Conservation (phyloP, 2,329 filamentous ascomycete species). For the Calonectria pauciramosa region DNA sequence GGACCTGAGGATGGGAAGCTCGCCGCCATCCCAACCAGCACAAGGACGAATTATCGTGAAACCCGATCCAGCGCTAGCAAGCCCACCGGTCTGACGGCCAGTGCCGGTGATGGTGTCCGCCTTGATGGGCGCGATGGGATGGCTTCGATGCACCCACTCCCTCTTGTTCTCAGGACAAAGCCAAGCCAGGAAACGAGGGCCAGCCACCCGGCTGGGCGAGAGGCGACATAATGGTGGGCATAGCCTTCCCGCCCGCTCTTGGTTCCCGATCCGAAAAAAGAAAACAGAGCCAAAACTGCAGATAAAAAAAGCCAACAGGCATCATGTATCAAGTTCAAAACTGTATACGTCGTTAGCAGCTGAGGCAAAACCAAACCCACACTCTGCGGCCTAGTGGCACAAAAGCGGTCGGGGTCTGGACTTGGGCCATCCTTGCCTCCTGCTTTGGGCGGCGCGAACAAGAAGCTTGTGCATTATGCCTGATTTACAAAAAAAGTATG, state of each 20-base stretch:
- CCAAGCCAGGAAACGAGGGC: constrained; percentile 18
- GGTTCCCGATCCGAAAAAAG: constrained; percentile 7
- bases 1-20: constrained; percentile 21
- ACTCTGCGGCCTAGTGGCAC: not conserved
- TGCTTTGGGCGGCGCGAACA: not conserved
- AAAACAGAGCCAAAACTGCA: not conserved
- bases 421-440: not conserved
- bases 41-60: constrained; percentile 25
- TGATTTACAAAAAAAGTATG: not conserved
- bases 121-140: not conserved
- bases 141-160: constrained; percentile 38
- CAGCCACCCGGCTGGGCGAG: constrained; percentile 9
- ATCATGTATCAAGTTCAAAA: not conserved
- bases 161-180: constrained; percentile 22
- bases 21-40: constrained; percentile 24
- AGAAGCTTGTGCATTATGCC: not conserved
- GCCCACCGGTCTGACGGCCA: constrained; percentile 27
- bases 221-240: not conserved
- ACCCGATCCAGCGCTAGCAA: constrained; percentile 30
- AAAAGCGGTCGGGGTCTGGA: constrained; percentile 2
- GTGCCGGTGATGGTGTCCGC: constrained; percentile 29
- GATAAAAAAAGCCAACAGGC: not conserved
- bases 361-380: constrained; percentile 7
- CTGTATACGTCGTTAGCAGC: not conserved
- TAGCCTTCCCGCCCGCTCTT: not conserved